Evolutionary conservation across 805 yeast genomes (phyloP).

Genomic region (Maudiozyma serrabonitensis): DNA sequence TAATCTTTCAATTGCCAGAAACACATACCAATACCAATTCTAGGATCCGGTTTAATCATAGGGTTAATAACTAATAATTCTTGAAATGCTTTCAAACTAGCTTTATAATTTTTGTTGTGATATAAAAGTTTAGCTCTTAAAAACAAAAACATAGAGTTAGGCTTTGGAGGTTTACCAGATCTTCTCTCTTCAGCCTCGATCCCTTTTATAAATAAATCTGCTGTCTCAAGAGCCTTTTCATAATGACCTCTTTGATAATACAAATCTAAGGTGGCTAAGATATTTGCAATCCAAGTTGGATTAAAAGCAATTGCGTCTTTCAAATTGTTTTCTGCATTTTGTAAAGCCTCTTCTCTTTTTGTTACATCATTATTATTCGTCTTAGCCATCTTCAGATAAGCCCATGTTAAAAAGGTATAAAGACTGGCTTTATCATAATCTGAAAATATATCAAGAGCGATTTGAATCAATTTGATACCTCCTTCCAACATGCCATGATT

Average conservation of each 20-base stretch:
- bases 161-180: conserved; percentile 36
- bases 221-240: conserved; percentile 61
- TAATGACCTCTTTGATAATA: conserved; percentile 47
- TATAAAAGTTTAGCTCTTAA: conserved; percentile 79
- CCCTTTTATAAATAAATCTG: conserved; percentile 47
- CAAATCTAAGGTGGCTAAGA: conserved; percentile 61
- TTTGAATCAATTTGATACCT: conserved; percentile 51
- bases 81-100: conserved; percentile 76
- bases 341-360: conserved; percentile 26
- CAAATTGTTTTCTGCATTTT: conserved; percentile 35
- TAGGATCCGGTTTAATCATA: conserved; percentile 74
- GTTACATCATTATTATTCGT: conserved; percentile 14
- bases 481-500: conserved; percentile 48
- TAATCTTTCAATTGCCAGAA: conserved; percentile 81
- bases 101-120: conserved; percentile 58
- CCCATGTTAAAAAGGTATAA: conserved; percentile 65
- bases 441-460: conserved; percentile 38
- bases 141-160: conserved; percentile 65
- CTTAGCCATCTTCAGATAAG: conserved; percentile 42
- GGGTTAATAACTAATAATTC: conserved; percentile 72
- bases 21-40: conserved; percentile 91
- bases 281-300: conserved; percentile 38
- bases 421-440: conserved; percentile 38
- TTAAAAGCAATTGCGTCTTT: conserved; percentile 42
- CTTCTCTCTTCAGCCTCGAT: conserved; percentile 29